Percentiles rank a stretch among this genome's conserved stretches.
Conservation (phyloP, 2,329 filamentous ascomycete species). For the Aspergillus sp. region DNA sequence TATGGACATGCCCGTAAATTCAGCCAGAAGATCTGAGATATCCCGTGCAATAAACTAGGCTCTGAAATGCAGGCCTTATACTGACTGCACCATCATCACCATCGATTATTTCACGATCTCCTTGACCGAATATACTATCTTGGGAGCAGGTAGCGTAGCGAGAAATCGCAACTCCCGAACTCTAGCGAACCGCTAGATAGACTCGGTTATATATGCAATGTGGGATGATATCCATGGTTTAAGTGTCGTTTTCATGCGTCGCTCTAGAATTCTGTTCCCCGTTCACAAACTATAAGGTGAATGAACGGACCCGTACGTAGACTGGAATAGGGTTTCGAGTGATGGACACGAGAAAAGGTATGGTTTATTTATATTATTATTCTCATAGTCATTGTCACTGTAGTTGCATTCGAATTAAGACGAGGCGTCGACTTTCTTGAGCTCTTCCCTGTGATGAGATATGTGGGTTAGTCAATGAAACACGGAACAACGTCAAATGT, state of each 20-base stretch:
- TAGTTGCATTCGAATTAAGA: constrained; percentile 54
- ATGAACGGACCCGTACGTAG: not conserved
- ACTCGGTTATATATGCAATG: no score
- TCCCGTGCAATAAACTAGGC: not conserved
- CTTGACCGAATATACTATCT: not conserved
- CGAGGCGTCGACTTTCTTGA: constrained; percentile 86
- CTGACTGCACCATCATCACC: not conserved
- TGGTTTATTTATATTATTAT: not conserved
- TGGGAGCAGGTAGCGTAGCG: not conserved
- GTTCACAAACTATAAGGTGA: not conserved
- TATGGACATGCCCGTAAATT: not conserved
- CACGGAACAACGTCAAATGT: not conserved
- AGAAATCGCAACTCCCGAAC: not conserved
- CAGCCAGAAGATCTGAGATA: not conserved
- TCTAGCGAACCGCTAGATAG: not conserved
- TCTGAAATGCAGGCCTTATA: not conserved
- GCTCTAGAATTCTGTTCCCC: not conserved
- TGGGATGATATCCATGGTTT: no score
- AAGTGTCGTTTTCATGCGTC: not conserved
- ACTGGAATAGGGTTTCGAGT: not conserved
- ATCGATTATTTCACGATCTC: not conserved
- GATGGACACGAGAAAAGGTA: not conserved
- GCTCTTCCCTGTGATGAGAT: constrained; percentile 58
- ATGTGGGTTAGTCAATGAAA: not conserved
- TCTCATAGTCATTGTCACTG: not conserved